phyloP scores from a whole-genome alignment of 129 eudicot species.

The Arctium lappa region DNA sequence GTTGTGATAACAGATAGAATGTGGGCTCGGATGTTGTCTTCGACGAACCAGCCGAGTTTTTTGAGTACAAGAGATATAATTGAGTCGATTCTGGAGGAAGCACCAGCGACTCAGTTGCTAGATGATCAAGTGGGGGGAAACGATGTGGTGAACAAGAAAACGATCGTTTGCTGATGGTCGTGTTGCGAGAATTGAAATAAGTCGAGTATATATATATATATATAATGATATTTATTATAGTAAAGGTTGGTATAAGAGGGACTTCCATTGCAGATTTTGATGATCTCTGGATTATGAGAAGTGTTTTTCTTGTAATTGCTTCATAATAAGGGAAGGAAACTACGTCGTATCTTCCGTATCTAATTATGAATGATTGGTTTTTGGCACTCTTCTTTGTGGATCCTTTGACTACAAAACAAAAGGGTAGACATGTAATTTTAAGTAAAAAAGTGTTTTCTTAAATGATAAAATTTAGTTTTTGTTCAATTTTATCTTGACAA shows the following conservation, averaged over 20 bases:
- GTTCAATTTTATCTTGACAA: not conserved
- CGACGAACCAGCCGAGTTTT: conserved; percentile 92
- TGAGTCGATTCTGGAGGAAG: conserved; percentile 36
- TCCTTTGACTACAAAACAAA: not conserved
- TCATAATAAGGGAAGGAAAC: not conserved
- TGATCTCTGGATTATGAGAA: conserved; percentile 24
- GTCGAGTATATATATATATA: not conserved
- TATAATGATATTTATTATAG: not conserved
- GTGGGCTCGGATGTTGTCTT: conserved; percentile 94
- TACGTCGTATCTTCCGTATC: not conserved
- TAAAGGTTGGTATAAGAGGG: conserved; percentile 12
- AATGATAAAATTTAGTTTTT: not conserved
- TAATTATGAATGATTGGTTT: not conserved
- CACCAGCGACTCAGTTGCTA: conserved; percentile 25
- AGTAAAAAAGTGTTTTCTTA: not conserved
- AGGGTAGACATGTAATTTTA: not conserved
- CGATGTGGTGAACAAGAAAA: conserved; percentile 24
- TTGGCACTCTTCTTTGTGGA: not conserved
- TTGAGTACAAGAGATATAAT: conserved; percentile 29
- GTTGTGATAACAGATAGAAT: conserved; percentile 93
- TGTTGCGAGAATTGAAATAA: conserved; percentile 5
- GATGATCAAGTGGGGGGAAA: conserved; percentile 26
- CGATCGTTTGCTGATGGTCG: conserved; percentile 14
- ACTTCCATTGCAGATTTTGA: conserved; percentile 12
- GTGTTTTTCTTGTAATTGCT: conserved; percentile 7